Evolutionary conservation across 371 early-diverging fungal species (phyloP).

Genomic region (Mortierella polycephala): DNA sequence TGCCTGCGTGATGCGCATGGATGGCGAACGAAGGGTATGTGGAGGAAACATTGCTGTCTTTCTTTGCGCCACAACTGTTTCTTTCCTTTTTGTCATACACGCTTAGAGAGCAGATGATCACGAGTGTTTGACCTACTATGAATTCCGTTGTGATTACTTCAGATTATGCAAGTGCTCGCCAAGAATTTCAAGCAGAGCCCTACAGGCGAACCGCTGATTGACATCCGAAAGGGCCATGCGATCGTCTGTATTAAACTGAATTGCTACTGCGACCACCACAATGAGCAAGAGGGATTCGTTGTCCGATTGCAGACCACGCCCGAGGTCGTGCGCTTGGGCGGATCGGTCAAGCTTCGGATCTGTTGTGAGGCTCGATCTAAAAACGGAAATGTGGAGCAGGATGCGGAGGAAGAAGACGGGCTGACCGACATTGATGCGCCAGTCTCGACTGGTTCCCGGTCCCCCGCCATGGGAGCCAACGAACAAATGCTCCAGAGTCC

Average conservation of each 20-base stretch:
- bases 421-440: constrained; percentile 55
- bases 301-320: constrained; percentile 45
- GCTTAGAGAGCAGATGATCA: not conserved
- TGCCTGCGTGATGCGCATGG: constrained; percentile 55
- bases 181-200: constrained; percentile 51
- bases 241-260: constrained; percentile 54
- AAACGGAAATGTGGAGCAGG: constrained; percentile 30
- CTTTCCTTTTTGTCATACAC: not conserved
- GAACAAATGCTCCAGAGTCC: constrained; percentile 44
- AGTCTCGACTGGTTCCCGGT: constrained; percentile 43
- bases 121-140: not conserved
- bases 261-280: constrained; percentile 53
- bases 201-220: constrained; percentile 47
- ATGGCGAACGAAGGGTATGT: constrained; percentile 30
- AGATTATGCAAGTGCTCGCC: constrained; percentile 54
- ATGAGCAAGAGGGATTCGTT: constrained; percentile 50
- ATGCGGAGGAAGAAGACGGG: constrained; percentile 50
- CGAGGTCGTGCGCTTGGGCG: constrained; percentile 36
- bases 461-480: constrained; percentile 18
- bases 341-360: constrained; percentile 49
- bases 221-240: constrained; percentile 51
- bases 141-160: not conserved
- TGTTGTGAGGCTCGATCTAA: constrained; percentile 55
- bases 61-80: too few relatives aligned
- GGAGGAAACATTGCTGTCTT: too few relatives aligned